phyloP scores from a whole-genome alignment of 192 early-diverging fungal genomes.

The Lobulomyces angularis region DNA sequence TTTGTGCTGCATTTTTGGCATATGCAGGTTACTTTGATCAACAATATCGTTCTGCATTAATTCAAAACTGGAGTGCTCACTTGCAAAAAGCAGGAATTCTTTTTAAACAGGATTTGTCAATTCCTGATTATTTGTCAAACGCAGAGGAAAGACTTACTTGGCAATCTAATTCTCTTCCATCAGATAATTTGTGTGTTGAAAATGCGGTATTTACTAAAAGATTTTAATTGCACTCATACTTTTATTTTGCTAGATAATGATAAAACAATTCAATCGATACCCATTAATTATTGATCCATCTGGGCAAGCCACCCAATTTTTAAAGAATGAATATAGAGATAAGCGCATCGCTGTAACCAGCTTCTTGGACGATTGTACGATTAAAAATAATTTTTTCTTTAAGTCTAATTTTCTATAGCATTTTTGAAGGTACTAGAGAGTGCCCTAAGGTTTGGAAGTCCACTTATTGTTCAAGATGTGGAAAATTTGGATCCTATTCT shows the following conservation, averaged over 20 bases:
- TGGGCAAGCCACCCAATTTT: constrained; percentile 79
- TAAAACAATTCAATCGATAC: constrained; percentile 88
- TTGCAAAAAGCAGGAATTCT: constrained; percentile 51
- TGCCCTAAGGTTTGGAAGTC: constrained; percentile 96
- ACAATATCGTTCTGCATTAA: constrained; percentile 72
- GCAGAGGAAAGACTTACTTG: constrained; percentile 86
- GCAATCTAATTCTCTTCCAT: constrained; percentile 70
- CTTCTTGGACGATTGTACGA: constrained; percentile 95
- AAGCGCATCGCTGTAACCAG: constrained; percentile 85
- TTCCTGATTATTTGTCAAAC: constrained; percentile 80
- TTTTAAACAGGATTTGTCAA: constrained; percentile 66
- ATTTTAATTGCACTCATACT: too few relatives aligned
- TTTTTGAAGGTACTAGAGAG: constrained; percentile 96
- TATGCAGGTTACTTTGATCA: constrained; percentile 99
- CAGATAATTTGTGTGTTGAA: constrained; percentile 89
- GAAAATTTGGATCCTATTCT: constrained; percentile 96
- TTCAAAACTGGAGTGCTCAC: constrained; percentile 68
- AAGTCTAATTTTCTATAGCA: too few relatives aligned
- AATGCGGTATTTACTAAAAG: too few relatives aligned
- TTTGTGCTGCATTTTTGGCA: constrained; percentile 86
- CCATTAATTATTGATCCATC: constrained; percentile 97
- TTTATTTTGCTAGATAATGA: too few relatives aligned
- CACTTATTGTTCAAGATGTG: constrained; percentile 91
- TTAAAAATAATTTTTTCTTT: too few relatives aligned
- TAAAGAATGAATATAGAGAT: constrained; percentile 73